Evolutionary conservation across 805 yeast species (phyloP), one percentile per base, ranked within the genome.

Genomic region (Kazachstania kunashirensis): DNA sequence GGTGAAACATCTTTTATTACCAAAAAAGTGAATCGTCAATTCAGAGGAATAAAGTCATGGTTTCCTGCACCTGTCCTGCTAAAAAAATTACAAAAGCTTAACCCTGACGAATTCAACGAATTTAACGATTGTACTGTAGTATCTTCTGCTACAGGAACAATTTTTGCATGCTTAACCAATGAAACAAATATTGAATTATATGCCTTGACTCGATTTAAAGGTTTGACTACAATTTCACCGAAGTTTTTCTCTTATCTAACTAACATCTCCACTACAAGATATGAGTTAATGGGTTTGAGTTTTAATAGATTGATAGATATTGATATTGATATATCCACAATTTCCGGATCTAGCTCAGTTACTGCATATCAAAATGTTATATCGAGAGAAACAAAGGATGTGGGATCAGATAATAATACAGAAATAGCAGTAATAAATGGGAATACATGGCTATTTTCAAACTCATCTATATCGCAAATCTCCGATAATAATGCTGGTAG

Each of bases 131-230:
- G 58, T 36, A 42, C 47, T 11, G 36, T 55, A 4, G 6, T 53
- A 5, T 43, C 46, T 2, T 48, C 57, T 5, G 20, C 43, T 12
- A 42, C 49, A n/a, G 59, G 61, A 3, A 49, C 45, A 18, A 47
- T 55, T 18, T 43, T 43, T 16, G 38, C 46, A n/a, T 38, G 48
- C 25, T 29, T 54, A 9, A 35, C 39, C 8, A 43, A 40, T 34
- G 40, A 40, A 19, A 40, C 40, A 13, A 30, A 29, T 5, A 24
- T 49, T 5, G 36, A 33, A 15, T 47, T 53, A 17, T 46, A 42
- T 31, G 39, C 49, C 3, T 33, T 55, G 16, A 50, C 59, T 14
- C 48, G 57, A 29, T 53, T 55, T 21, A 55, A 54, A 39, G 59
- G 59, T 28, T 19, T 16, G 9, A 9, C 20, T 5, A 11, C 17